Evolutionary conservation across 257 asterid species (phyloP), one percentile per base, ranked within the genome.

Genomic region (Ballota nigra): DNA sequence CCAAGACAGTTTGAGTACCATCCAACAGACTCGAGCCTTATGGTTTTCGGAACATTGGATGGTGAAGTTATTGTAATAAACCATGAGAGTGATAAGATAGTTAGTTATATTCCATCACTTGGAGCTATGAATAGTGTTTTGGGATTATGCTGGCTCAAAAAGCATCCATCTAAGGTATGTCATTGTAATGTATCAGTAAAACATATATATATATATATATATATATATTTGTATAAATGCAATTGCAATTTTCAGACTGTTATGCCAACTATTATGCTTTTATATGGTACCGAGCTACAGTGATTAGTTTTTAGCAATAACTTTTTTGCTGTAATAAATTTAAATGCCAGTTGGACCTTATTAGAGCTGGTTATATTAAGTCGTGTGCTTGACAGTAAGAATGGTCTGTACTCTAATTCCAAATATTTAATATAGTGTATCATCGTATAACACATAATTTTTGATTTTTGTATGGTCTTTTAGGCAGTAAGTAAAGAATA

Each of bases 1-100:
- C 97, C 98, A 36, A 84, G 98, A 72, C 98, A 92, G 70, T 88
- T 92, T 53, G 98, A 92, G 89, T 92, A 92, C 84, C 96, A 89
- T 84, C 98, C 98, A 64, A 83, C 96, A 47, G 96, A 89, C 82
- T 78, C 98, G 1, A 86, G 97, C 85, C 94, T 89, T 78, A 92
- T 92, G 98, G 98, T 81, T 77, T 86, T 92, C 56, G 98, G 98
- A 74, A 92, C 98, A 28, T 75, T 92, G 75, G 98, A 92, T 75
- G 97, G 98, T 43, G 98, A 92, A 84, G 96, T 92, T 41, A 86
- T 92, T 15, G 89, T 88, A 45, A 76, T 88, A 70, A 92, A 92
- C 86, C 98, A 92, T 33, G 97, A 92, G 84, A 88, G 88, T 62
- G 97, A 68, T 79, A 85, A 82, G 67, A 78, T 86, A 77, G 85